A percentile compares a stretch with the other conserved stretches of the same genome.
phyloP scores from a whole-genome alignment of 2,329 filamentous ascomycete species.

The Claviceps fusiformis region DNA sequence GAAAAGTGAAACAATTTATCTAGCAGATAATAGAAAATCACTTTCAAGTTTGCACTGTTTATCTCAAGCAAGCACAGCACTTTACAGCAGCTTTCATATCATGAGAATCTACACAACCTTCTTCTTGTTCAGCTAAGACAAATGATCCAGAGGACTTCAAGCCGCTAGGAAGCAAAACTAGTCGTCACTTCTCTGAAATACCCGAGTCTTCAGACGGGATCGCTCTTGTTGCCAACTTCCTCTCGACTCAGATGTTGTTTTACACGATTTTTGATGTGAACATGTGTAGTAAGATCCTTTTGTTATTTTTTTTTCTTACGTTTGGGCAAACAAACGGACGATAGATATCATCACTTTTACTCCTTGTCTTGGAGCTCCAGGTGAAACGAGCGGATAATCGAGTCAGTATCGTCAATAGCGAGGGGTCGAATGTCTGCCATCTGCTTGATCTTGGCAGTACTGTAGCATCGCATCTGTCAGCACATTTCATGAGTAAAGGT shows the following conservation, averaged over 20 bases:
- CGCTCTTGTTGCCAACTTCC: neutral
- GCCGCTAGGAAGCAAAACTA: neutral
- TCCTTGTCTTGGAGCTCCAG: constrained; percentile 16
- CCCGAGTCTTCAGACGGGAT: neutral
- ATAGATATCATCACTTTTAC: neutral
- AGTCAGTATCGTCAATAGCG: constrained; percentile 79
- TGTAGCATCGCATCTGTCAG: constrained; percentile 16
- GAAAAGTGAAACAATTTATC: too few species aligned
- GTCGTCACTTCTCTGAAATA: too few species aligned
- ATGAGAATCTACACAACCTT: neutral
- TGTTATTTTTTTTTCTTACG: neutral
- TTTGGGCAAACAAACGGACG: neutral
- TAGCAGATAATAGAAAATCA: too few species aligned
- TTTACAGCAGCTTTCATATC: too few species aligned
- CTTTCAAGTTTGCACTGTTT: too few species aligned
- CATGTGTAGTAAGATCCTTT: neutral
- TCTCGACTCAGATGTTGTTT: neutral
- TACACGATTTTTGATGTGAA: neutral
- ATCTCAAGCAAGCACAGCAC: too few species aligned
- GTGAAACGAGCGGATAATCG: constrained; percentile 73
- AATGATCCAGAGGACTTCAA: neutral
- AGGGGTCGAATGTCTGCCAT: constrained; percentile 76
- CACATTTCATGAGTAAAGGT: neutral
- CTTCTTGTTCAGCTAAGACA: neutral
- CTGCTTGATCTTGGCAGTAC: constrained; percentile 67